phyloP scores from a whole-genome alignment of 2,329 filamentous ascomycete species.

The Atkinsonella hypoxylon region DNA sequence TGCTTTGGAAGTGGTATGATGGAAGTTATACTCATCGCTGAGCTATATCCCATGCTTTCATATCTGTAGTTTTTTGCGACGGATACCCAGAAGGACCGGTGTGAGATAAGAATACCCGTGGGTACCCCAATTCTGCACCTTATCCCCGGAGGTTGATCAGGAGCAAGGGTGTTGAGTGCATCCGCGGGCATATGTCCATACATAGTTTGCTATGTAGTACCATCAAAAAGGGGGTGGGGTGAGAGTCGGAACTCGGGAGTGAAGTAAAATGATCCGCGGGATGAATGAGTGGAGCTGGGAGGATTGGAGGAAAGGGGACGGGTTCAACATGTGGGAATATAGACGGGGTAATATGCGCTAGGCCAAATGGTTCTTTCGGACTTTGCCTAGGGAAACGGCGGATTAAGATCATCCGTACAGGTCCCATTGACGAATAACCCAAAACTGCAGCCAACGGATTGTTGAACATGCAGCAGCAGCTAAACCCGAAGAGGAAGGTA shows the following conservation, averaged over 20 bases:
- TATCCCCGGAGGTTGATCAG: conserved; percentile 4
- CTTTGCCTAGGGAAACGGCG: conserved; percentile 6
- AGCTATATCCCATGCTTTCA: no score
- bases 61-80: no score
- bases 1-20: no score
- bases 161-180: conserved; percentile 3
- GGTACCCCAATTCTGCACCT: background rate
- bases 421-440: conserved; percentile 4
- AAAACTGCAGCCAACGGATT: conserved; percentile 5
- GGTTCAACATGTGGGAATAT: background rate
- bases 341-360: background rate
- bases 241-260: background rate
- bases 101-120: no score
- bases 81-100: no score
- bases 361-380: background rate
- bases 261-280: background rate
- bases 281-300: background rate
- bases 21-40: no score
- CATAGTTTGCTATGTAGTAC: background rate
- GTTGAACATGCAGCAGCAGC: no score
- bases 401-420: conserved; percentile 10
- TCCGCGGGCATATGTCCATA: background rate
- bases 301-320: no score
- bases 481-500: no score
- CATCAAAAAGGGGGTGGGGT: background rate